Conservation (phyloP, 495 filamentous ascomycete species). For the Aspergillus sparsus region DNA sequence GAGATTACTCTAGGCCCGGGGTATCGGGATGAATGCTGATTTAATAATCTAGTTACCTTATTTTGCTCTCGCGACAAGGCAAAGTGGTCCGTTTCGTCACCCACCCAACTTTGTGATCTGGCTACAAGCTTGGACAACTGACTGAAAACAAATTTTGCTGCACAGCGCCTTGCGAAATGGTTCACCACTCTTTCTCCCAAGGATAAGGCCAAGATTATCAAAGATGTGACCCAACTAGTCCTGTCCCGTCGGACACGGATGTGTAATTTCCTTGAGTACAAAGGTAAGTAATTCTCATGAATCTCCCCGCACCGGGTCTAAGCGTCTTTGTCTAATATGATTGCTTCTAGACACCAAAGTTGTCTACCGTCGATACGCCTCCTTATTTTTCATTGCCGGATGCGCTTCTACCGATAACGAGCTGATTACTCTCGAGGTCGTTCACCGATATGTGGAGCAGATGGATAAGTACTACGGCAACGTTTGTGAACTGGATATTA, state of each 20-base stretch:
- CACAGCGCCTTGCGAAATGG: conserved; percentile 96
- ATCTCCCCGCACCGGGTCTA: conserved; percentile 14
- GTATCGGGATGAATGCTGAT: conserved; percentile 34
- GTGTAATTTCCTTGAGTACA: conserved; percentile 99
- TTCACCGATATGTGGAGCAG: conserved; percentile 98
- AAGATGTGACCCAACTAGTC: conserved; percentile 98
- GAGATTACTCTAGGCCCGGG: conserved; percentile 25
- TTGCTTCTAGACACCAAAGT: conserved; percentile 82
- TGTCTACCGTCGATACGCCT: conserved; percentile 97
- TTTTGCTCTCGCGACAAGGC: conserved; percentile 94
- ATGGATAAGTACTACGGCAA: conserved; percentile 99
- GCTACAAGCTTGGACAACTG: conserved; percentile 32
- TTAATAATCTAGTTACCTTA: conserved; percentile 73
- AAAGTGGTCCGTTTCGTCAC: conserved; percentile 79
- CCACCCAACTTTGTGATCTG: conserved; percentile 36
- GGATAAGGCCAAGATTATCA: conserved; percentile 99
- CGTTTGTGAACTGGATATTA: conserved; percentile 98
- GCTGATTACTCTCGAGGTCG: conserved; percentile 95
- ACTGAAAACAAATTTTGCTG: conserved; percentile 31
- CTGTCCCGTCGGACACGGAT: conserved; percentile 93
- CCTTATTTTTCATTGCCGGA: conserved; percentile 98
- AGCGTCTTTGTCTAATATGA: conserved; percentile 12
- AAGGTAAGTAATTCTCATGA: conserved; percentile 58
- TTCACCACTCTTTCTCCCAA: conserved; percentile 97
- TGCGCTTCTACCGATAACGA: conserved; percentile 95